Base-by-base conservation (phyloP, 2,329 filamentous ascomycete genomes). In the Sarocladium kiliense region DNA sequence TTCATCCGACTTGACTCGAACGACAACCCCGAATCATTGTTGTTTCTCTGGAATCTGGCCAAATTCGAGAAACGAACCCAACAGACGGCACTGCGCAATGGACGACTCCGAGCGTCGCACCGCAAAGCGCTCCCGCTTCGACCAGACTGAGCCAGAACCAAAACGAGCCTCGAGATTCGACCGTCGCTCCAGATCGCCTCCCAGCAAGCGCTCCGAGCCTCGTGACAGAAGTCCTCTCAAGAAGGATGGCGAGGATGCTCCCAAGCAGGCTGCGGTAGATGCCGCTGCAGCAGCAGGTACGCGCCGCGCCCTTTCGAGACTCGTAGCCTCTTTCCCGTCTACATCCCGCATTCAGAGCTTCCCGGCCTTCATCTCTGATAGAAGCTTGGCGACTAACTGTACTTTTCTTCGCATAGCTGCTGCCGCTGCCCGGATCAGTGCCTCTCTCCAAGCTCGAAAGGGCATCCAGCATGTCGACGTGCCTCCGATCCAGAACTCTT, bases 391-490 rank as follows among this genome's bases (percentile, higher is more conserved):
- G 36, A 44, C n/a, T 11, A 56, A 54, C 41, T 16, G 18, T 32
- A 30, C 12, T 30, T 49, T 6, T 36, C 19, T 47, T 3, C 34
- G 18, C 30, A 67, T 71, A 86, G 91, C 91, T 69, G 93, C 93
- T 26, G 92, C 91, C 11, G 94, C 92, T 12, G 93, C 93, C 32
- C 86, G 84, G 70, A 94, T 94, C 72, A 92, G 91, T 69, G 89
- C 89, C 34, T 84, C 88, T 61, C 80, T 94, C 56, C 87, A 93
- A 70, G 88, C 88, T 58, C 91, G 91, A 71, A 95, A 93, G 73
- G 89, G 88, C 58, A 88, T 93, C 56, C 91, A 96, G 70, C 90
- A 95, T 74, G 87, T 91, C 63, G 91, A 96, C 63, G 90, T 93
- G 16, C 89, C 91, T 37, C 88, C 91, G 14, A 90, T 94, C 69